A percentile compares a stretch with the other conserved stretches of the same genome.
Evolutionary conservation across 139 green algal species (phyloP).

Genomic region (Desmodesmus armatus): DNA sequence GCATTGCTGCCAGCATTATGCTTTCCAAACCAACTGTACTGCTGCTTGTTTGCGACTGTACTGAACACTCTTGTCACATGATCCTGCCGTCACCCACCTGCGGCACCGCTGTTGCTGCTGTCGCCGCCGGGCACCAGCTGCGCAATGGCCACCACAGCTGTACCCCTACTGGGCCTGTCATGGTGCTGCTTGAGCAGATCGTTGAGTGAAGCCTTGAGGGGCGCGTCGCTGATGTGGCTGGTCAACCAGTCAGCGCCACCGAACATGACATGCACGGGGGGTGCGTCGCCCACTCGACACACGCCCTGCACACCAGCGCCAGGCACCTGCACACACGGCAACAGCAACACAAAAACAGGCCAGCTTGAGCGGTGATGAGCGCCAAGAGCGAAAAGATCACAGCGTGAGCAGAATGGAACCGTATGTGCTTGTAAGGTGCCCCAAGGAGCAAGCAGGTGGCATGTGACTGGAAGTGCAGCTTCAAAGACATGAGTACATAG

Average conservation of each 20-base stretch:
- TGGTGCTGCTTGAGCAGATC: constrained; percentile 22
- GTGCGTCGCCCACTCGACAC: constrained; percentile 43
- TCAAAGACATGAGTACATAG: no score
- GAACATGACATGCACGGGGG: constrained; percentile 57
- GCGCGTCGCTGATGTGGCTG: constrained; percentile 6
- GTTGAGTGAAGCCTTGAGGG: neutral
- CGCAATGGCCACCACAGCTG: constrained; percentile 4
- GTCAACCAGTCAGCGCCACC: constrained; percentile 69
- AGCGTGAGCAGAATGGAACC: no score
- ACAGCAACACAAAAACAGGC: constrained; percentile 9
- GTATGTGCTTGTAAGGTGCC: no score
- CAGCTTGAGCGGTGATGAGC: neutral
- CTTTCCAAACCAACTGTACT: no score
- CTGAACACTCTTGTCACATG: no score
- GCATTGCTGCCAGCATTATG: no score
- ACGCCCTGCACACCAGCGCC: constrained; percentile 61
- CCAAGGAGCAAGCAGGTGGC: no score
- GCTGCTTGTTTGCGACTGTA: no score
- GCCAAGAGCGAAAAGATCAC: no score
- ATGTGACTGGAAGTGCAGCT: no score
- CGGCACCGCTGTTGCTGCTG: constrained; percentile 4
- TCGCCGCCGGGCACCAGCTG: constrained; percentile 11
- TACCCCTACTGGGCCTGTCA: constrained; percentile 14
- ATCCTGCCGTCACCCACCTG: neutral
- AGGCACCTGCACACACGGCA: constrained; percentile 54